Evolutionary conservation across 225 moss, liverwort and hornwort genomes (phyloP), one percentile per base, ranked within the genome.

Genomic region (Rhytidiadelphus loreus): DNA sequence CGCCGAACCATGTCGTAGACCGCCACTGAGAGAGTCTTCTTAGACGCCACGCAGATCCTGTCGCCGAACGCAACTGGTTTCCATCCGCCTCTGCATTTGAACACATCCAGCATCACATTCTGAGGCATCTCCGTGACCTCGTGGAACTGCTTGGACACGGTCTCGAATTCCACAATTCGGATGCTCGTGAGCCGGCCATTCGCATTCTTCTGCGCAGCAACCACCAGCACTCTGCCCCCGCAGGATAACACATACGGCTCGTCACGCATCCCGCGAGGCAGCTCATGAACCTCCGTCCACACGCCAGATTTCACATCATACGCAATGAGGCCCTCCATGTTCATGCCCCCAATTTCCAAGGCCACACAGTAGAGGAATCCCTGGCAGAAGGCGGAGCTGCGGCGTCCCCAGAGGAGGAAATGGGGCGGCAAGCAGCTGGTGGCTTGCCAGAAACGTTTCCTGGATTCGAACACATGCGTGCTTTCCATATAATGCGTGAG

Each of bases 71-170:
- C 94, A 21, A 94, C 94, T 20, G 94, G 94, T 83, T 92, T 94
- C 94, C 94, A 94, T 4, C 94, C 94, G 57, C 93, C 94, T 44
- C 89, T 82, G 92, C 94, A 94, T 70, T 93, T 91, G 88, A 94
- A 94, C 75, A 94, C 94, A 37, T 93, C 90, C 50, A 94, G 90
- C 93, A 94, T 92, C n/a, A 94, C 94, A 65, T 94, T 95, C 87
- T 95, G 95, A 18, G 95, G 95, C 95, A 95, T 95, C 88, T 94
- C 94, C 12, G 93, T 92, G 57, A 95, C 93, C 80, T 93, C 93
- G 56, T 66, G 44, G 72, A 94, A 95, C 59, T 72, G 85, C 87
- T 88, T 93, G 7, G 91, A 90, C 13, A 86, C 88, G 11, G 94
- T 94, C 41, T 95, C 91, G 70, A 93, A 93, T 88, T 95, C 93